A percentile compares a stretch with the other conserved stretches of the same genome.
These are phyloP conservation scores for Yarrowia divulgata DNA, from an alignment of 805 yeast species.

Conservation along the genomic window DNA sequence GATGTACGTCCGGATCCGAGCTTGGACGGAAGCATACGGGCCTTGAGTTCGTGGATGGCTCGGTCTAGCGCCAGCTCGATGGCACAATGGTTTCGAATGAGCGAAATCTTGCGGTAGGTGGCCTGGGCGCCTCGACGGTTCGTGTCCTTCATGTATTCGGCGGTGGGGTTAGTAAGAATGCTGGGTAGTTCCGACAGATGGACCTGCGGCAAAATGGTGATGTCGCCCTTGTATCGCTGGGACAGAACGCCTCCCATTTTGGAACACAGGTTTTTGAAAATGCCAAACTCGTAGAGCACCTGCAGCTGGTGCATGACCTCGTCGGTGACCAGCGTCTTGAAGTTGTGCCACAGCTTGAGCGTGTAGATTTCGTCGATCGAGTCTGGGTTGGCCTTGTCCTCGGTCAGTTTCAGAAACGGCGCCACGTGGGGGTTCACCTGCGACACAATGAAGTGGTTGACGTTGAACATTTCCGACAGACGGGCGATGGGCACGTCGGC, in stretches of 20 bases:
- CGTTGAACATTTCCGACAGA: conserved; percentile 94
- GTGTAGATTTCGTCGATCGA: conserved; percentile 37
- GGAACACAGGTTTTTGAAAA: conserved; percentile 73
- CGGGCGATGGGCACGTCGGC: conserved; percentile 91
- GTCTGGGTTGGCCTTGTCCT: conserved; percentile 52
- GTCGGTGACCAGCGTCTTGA: conserved; percentile 65
- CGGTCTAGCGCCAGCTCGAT: conserved; percentile 86
- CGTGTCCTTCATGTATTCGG: conserved; percentile 72
- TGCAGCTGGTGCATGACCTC: conserved; percentile 83
- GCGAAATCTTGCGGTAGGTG: conserved; percentile 90
- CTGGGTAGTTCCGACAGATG: conserved; percentile 62
- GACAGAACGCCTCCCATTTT: conserved; percentile 77
- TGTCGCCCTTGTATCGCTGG: conserved; percentile 91
- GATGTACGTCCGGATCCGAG: conserved; percentile 28
- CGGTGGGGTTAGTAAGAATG: conserved; percentile 80
- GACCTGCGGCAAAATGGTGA: conserved; percentile 86
- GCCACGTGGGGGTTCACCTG: conserved; percentile 97
- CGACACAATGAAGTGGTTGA: conserved; percentile 95
- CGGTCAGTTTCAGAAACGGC: conserved; percentile 65
- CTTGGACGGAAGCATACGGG: conserved; percentile 43
- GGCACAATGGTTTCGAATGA: conserved; percentile 87
- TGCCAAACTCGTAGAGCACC: conserved; percentile 75
- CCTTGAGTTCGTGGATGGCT: conserved; percentile 70
- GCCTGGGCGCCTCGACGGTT: conserved; percentile 86
- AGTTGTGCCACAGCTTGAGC: conserved; percentile 40